Base-by-base conservation (phyloP, 2,329 filamentous ascomycete genomes). In the Elsinoe arachidis region DNA sequence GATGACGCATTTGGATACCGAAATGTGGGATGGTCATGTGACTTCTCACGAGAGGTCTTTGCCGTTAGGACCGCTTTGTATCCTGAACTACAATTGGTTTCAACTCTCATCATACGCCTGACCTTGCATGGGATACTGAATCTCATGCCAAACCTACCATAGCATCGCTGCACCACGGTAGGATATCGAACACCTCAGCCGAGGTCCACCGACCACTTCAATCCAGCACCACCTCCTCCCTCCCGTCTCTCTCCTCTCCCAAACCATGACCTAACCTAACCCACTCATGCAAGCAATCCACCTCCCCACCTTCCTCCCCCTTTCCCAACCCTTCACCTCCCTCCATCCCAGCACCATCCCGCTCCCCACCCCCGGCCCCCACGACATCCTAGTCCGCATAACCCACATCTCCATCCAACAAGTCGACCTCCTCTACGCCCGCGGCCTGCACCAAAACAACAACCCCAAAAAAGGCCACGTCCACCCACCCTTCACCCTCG, bases 401-500 rank as follows among this genome's bases (percentile, higher is more conserved):
- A 77, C 77, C 1, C 80, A 81, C 58, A 77, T 78, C 56, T 79
- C 80, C 3, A 71, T 82, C 19, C 83, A 83, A 56, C 82, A 82
- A 64, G 80, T 83, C 49, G 82, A 84, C 63, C 75, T 81, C 7
- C 74, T 84, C 47, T 83, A 84, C 64, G 78, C 78, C 2, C 74
- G 74, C 63, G 81, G 81, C 6, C 75, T 77, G 61, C 81, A 84
- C 63, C 81, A 84, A 63, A 84, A 84, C 65, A 83, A 83, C 64
- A 66, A 69, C 51, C 59, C 63, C 17, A 68, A 68, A 51, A 73
- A 70, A 30, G 74, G 73, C n/a, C 75, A 80, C 56, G 74, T 81
- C 37, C 72, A 71, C 33, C 81, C 80, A 1, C 81, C 81, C 0
- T 84, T 85, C 68, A 76, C 74, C 1, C 73, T 83, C 0, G 81